A percentile compares a stretch with the other conserved stretches of the same genome.
These are phyloP conservation scores for Moniliella sp. DNA, from an alignment of 1,284 basidiomycete species.

Conservation along the genomic window DNA sequence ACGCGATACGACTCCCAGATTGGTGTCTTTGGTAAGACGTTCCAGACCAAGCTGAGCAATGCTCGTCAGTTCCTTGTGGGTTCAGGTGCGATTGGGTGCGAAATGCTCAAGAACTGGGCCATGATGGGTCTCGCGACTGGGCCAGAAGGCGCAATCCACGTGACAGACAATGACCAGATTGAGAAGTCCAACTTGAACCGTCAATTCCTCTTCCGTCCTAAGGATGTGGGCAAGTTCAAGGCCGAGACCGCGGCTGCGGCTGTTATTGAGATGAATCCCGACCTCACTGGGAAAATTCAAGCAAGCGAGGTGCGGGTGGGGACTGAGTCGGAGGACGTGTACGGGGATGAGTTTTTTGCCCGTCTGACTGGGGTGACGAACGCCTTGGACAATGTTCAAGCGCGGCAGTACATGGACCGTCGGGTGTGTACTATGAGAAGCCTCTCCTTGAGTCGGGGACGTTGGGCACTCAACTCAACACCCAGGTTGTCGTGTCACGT, in stretches of 20 bases:
- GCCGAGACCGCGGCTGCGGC: slow-evolving; percentile 79
- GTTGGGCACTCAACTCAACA: slow-evolving; percentile 92
- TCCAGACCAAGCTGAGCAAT: slow-evolving; percentile 79
- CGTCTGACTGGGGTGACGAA: slow-evolving; percentile 89
- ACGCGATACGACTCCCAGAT: slow-evolving; percentile 84
- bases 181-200: slow-evolving; percentile 97
- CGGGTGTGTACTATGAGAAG: slow-evolving; percentile 95
- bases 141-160: slow-evolving; percentile 60
- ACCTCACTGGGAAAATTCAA: slow-evolving; percentile 64
- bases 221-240: slow-evolving; percentile 95
- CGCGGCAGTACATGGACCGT: slow-evolving; percentile 93
- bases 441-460: slow-evolving; percentile 92
- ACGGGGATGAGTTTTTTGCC: slow-evolving; percentile 69
- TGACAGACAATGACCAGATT: slow-evolving; percentile 94
- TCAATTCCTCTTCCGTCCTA: slow-evolving; percentile 90
- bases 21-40: slow-evolving; percentile 74
- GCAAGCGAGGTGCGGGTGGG: slow-evolving; percentile 87
- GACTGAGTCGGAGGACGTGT: slow-evolving; percentile 70
- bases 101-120: slow-evolving; percentile 99
- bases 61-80: slow-evolving; percentile 90
- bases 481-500: slow-evolving; percentile 85
- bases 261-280: slow-evolving; percentile 88
- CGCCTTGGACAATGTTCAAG: slow-evolving; percentile 90
- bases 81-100: slow-evolving; percentile 92
- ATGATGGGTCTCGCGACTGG: slow-evolving; percentile 90